Conservation (phyloP, 345 rosid species). For the Triadica sebifera region DNA sequence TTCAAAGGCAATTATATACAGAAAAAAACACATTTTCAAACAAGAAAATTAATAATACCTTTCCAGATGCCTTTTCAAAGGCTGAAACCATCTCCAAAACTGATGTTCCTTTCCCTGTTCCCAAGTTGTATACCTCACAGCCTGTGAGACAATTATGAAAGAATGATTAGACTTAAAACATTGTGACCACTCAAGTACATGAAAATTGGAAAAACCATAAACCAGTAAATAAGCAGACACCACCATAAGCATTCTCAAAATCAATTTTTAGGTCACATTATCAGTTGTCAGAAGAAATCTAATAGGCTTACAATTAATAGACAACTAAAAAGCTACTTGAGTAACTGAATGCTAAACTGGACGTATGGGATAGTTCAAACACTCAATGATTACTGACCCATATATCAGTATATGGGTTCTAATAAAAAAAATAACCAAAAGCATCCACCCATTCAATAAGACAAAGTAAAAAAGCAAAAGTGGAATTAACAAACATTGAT, state of each 20-base stretch:
- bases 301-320: neutral
- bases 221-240: neutral
- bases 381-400: no score
- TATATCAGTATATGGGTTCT: no score
- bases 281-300: neutral
- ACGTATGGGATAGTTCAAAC: neutral
- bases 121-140: conserved; percentile 91
- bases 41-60: conserved; percentile 39
- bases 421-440: no score
- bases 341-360: neutral
- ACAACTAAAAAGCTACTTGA: neutral
- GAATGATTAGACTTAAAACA: neutral
- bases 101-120: conserved; percentile 95
- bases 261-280: neutral
- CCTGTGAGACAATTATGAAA: conserved; percentile 36
- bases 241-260: neutral
- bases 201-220: neutral
- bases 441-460: neutral
- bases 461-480: neutral
- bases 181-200: neutral
- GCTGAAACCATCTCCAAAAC: conserved; percentile 94
- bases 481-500: neutral
- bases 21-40: neutral
- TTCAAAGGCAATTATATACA: neutral
- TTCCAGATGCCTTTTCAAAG: conserved; percentile 89